These are phyloP conservation scores for Naegleria gruberi DNA, from an alignment of 208 protist genomes.

Conservation along the genomic window DNA sequence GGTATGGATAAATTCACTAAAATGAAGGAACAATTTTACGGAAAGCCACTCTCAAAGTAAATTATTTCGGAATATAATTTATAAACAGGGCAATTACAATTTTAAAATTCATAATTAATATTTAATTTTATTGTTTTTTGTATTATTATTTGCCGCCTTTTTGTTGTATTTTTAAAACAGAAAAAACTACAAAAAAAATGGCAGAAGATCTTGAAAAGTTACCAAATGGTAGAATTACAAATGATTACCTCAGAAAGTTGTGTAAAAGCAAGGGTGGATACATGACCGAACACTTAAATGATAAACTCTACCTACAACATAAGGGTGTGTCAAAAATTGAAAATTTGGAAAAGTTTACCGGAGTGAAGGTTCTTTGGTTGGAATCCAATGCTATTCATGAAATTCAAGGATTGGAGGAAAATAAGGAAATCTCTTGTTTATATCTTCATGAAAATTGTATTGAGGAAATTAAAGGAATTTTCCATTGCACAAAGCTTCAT, in stretches of 20 bases:
- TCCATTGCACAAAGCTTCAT: slow-evolving; percentile 28
- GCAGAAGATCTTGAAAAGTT: not conserved
- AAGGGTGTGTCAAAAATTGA: slow-evolving; percentile 47
- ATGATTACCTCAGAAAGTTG: not conserved
- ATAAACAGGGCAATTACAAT: too few species aligned
- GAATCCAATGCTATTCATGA: slow-evolving; percentile 41
- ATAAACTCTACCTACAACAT: slow-evolving; percentile 49
- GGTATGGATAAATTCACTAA: not conserved
- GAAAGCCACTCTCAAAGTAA: not conserved
- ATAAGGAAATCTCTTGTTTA: slow-evolving; percentile 36
- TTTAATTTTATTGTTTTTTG: not conserved
- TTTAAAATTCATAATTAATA: too few species aligned
- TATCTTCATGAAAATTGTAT: slow-evolving; percentile 52
- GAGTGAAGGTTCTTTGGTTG: slow-evolving; percentile 40
- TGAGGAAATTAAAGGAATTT: slow-evolving; percentile 34
- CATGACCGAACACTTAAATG: slow-evolving; percentile 36
- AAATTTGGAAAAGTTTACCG: slow-evolving; percentile 44
- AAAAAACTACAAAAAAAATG: not conserved
- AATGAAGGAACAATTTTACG: not conserved
- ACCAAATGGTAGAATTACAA: not conserved
- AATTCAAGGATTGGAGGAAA: slow-evolving; percentile 31
- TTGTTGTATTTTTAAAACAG: too few species aligned
- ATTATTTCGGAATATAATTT: too few species aligned
- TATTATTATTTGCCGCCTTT: too few species aligned
- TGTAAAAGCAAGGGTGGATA: not conserved